Evolutionary conservation across 1,284 basidiomycete genomes (phyloP), one percentile per base, ranked within the genome.

Genomic region (Cutaneotrichosporon sp.): DNA sequence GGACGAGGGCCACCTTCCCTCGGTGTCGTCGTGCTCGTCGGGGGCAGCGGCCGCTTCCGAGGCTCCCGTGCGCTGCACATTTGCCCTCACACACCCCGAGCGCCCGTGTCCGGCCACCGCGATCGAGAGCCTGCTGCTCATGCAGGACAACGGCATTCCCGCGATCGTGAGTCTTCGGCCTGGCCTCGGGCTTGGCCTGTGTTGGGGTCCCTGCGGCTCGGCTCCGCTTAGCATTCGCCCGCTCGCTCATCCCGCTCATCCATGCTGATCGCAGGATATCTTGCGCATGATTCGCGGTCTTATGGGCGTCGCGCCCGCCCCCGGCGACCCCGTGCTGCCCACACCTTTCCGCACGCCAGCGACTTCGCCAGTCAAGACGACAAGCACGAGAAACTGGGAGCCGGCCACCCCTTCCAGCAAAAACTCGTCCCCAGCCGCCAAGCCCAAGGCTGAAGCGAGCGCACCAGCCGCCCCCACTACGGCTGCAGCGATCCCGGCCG

Each of bases 221-320:
- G n/a, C n/a, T n/a, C n/a, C n/a, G n/a, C n/a, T n/a, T n/a, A n/a
- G 36, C 45, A 25, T 6, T 1, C n/a, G 43, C 43, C n/a, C n/a
- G 9, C 29, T 29, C 29, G 29, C 29, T 13, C 16, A 4, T 24
- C 10, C 24, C 24, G 14, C n/a, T 24, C 6, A 20, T 5, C 11
- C 22, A 27, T 14, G 33, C 51, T 53, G 31, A 53, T 20, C 4
- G 24, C 51, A 53, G 51, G 51, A 53, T 18, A 38, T 53, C 14
- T 33, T 53, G 13, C 31, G 34, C 33, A 53, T 53, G 51, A 53
- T 53, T 22, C 51, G 51, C 8, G 20, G 51, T 13, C 33, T 53
- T 4, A 36, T 53, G 33, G 51, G 51, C 33, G 11, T 53, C 22
- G 33, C 31, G 14, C 51, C 51, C 33, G 46, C 24, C 24, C 46